Percentiles rank a stretch among this genome's conserved stretches.
Evolutionary conservation across 139 green algal species (phyloP).

Genomic region (Picochlorum sp.): DNA sequence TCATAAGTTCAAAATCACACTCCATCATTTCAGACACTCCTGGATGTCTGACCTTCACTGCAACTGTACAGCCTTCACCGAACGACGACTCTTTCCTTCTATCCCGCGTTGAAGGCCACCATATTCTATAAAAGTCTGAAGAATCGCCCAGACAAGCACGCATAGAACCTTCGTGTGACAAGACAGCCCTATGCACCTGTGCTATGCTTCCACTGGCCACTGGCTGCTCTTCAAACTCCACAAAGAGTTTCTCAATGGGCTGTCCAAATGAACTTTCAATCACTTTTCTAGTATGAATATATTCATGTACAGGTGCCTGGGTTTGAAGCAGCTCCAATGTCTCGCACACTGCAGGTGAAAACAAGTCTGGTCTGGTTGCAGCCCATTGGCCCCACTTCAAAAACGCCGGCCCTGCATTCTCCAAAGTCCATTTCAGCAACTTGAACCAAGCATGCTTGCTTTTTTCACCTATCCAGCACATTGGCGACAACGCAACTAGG

Average conservation of each 20-base stretch:
- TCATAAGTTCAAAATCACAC: conserved; percentile 83
- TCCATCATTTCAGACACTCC: conserved; percentile 63
- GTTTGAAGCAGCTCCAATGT: conserved; percentile 57
- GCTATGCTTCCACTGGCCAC: conserved; percentile 89
- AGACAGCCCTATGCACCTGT: conserved; percentile 72
- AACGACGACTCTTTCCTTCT: neutral
- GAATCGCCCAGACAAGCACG: neutral
- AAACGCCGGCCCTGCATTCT: conserved; percentile 62
- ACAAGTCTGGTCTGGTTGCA: conserved; percentile 58
- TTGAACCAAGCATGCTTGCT: conserved; percentile 40
- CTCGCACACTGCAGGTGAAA: conserved; percentile 25
- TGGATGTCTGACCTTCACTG: conserved; percentile 86
- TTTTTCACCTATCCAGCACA: neutral
- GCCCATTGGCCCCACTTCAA: conserved; percentile 89
- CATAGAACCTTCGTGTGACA: conserved; percentile 7
- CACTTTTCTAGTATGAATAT: conserved; percentile 26
- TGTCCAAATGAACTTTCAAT: conserved; percentile 59
- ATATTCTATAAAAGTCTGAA: neutral
- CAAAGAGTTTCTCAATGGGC: conserved; percentile 68
- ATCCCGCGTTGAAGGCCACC: neutral
- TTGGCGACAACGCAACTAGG: conserved; percentile 24
- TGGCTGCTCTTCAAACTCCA: conserved; percentile 64
- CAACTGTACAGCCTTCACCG: conserved; percentile 2
- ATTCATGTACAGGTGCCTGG: conserved; percentile 59
- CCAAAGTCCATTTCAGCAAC: conserved; percentile 67